phyloP scores from a whole-genome alignment of 2,329 filamentous ascomycete genomes.

The Monosporascus sp. region DNA sequence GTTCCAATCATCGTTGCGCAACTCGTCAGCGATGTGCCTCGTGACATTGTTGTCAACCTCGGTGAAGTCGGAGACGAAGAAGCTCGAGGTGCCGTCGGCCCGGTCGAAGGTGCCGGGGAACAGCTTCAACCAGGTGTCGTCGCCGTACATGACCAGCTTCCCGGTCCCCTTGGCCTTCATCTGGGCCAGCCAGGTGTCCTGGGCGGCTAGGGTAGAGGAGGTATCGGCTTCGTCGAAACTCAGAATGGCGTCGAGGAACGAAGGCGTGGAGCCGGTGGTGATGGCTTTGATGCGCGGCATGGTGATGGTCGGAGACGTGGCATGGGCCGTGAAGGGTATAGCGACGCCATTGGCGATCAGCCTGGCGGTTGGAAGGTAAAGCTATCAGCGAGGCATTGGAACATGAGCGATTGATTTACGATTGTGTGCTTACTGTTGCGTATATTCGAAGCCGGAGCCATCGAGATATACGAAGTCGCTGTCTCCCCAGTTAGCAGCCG shows the following conservation, averaged over 20 bases:
- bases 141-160: conserved; percentile 89
- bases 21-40: conserved; percentile 73
- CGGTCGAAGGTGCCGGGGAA: conserved; percentile 86
- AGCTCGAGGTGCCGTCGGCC: conserved; percentile 89
- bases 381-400: not conserved
- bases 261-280: conserved; percentile 96
- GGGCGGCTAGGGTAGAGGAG: conserved; percentile 75
- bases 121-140: conserved; percentile 97
- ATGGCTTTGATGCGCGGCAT: conserved; percentile 98
- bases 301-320: conserved; percentile 93
- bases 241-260: conserved; percentile 92
- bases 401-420: not conserved
- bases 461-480: conserved; percentile 91
- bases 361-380: conserved; percentile 37
- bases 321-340: conserved; percentile 90
- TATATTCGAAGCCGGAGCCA: conserved; percentile 77
- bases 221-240: conserved; percentile 95
- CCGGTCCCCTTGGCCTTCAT: conserved; percentile 68
- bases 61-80: conserved; percentile 97
- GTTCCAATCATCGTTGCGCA: conserved; percentile 78
- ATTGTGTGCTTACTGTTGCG: conserved; percentile 56
- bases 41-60: conserved; percentile 98
- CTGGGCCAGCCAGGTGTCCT: conserved; percentile 96
- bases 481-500: conserved; percentile 7
- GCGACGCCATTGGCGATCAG: conserved; percentile 79